phyloP scores from a whole-genome alignment of 2,329 filamentous ascomycete genomes.

The Byssochlamys sp. region DNA sequence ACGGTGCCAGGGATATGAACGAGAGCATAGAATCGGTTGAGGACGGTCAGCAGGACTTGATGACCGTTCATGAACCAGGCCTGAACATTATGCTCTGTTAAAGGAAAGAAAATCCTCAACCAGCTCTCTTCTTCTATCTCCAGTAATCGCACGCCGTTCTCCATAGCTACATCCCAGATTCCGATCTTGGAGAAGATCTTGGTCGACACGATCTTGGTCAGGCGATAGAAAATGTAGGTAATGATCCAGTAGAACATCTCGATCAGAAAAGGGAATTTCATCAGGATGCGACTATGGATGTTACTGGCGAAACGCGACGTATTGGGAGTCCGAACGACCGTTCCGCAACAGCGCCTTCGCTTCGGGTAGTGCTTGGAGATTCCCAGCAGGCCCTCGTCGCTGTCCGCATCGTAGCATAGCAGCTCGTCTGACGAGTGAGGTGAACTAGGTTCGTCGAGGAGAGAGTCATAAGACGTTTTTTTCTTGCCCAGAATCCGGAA shows the following conservation, averaged over 20 bases:
- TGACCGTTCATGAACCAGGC: constrained; percentile 37
- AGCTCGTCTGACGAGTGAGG: constrained; percentile 32
- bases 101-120: constrained; percentile 30
- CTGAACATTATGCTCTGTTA: constrained; percentile 37
- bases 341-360: constrained; percentile 40
- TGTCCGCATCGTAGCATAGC: constrained; percentile 10
- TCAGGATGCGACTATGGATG: constrained; percentile 53
- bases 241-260: constrained; percentile 68
- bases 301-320: constrained; percentile 52
- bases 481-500: constrained; percentile 32
- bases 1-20: constrained; percentile 45
- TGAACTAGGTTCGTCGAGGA: constrained; percentile 26
- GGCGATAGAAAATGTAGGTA: constrained; percentile 55
- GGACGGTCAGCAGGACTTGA: constrained; percentile 33
- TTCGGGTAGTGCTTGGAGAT: constrained; percentile 36
- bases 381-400: constrained; percentile 13
- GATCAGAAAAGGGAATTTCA: constrained; percentile 59
- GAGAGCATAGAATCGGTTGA: constrained; percentile 43
- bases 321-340: constrained; percentile 46
- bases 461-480: constrained; percentile 10
- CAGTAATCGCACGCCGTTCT: constrained; percentile 36
- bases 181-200: constrained; percentile 43
- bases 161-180: constrained; percentile 39
- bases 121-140: constrained; percentile 35
- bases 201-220: constrained; percentile 47